A percentile compares a stretch with the other conserved stretches of the same genome.
These are phyloP conservation scores for Zygotorulaspora florentina DNA, from an alignment of 805 yeast genomes.

Conservation along the genomic window DNA sequence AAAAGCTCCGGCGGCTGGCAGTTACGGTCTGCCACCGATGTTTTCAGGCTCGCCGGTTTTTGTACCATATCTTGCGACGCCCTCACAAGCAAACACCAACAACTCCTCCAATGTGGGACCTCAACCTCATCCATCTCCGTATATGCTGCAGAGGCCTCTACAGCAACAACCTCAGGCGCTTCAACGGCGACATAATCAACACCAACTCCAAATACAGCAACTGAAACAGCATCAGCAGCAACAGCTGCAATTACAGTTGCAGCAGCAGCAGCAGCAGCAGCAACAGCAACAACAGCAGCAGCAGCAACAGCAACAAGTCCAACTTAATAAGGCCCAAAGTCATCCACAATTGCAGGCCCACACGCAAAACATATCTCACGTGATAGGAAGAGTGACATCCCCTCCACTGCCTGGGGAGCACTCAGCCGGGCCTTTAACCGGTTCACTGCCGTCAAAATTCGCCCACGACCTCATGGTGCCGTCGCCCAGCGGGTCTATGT, in stretches of 20 bases:
- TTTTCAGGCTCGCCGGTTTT: conserved; percentile 30
- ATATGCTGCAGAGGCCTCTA: conserved; percentile 21
- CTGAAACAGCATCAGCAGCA: conserved; percentile 5
- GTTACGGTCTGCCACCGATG: conserved; percentile 28
- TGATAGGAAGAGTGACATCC: conserved; percentile 4
- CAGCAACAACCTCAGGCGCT: conserved; percentile 26
- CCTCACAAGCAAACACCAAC: conserved; percentile 31
- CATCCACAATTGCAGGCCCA: background rate
- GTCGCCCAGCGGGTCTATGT: conserved; percentile 30
- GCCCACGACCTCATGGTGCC: conserved; percentile 34
- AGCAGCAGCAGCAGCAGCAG: conserved; percentile 15
- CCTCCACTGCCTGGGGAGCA: conserved; percentile 16
- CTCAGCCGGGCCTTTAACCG: conserved; percentile 27
- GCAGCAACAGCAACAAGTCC: conserved; percentile 1
- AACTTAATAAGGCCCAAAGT: background rate
- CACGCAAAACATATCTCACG: conserved; percentile 4
- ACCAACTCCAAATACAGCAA: background rate
- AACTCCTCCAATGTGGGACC: conserved; percentile 27
- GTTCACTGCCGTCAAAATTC: conserved; percentile 32
- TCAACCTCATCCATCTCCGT: conserved; percentile 28
- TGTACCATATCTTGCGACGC: conserved; percentile 35
- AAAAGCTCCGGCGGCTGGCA: conserved; percentile 5
- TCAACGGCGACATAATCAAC: conserved; percentile 20
- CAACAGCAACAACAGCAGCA: conserved; percentile 19
- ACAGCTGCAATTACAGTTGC: conserved; percentile 10